These are phyloP conservation scores for Cruciata laevipes DNA, from an alignment of 257 asterid genomes.

Conservation along the genomic window DNA sequence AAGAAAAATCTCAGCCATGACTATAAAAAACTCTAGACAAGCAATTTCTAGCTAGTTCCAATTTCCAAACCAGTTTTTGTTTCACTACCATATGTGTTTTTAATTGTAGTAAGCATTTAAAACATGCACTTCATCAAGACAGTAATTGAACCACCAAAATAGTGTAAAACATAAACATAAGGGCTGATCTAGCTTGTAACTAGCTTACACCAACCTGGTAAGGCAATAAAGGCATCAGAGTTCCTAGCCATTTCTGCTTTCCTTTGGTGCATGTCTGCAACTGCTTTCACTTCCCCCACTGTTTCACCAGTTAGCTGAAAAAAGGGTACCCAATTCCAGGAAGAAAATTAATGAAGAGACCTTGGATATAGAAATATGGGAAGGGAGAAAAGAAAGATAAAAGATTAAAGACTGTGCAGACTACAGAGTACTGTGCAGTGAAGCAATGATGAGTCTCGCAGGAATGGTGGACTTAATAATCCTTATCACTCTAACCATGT, in stretches of 20 bases:
- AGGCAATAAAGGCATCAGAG: constrained; percentile 98
- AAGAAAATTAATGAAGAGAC: constrained; percentile 5
- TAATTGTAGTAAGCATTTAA: neutral
- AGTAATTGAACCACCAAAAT: constrained; percentile 7
- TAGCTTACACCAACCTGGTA: constrained; percentile 66
- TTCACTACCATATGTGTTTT: neutral
- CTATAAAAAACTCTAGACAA: neutral
- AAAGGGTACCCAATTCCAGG: constrained; percentile 16
- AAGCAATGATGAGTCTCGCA: constrained; percentile 51
- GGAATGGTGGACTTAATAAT: constrained; percentile 31
- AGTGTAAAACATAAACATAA: constrained; percentile 9
- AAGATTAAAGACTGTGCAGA: constrained; percentile 25
- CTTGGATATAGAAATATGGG: constrained; percentile 15
- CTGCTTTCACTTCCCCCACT: constrained; percentile 99
- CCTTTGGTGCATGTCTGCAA: constrained; percentile 97
- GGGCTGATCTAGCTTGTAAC: neutral
- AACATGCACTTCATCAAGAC: neutral
- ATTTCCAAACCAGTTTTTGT: neutral
- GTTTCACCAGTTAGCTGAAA: constrained; percentile 94
- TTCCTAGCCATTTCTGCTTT: constrained; percentile 97
- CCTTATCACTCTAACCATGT: constrained; percentile 21
- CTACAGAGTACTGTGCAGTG: constrained; percentile 37
- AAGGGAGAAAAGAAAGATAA: constrained; percentile 15
- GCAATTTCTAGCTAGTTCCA: neutral
- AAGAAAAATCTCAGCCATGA: neutral